A percentile compares a stretch with the other conserved stretches of the same genome.
These are phyloP conservation scores for Mucor plumbeus DNA, from an alignment of 371 early-diverging fungal species.

Conservation along the genomic window DNA sequence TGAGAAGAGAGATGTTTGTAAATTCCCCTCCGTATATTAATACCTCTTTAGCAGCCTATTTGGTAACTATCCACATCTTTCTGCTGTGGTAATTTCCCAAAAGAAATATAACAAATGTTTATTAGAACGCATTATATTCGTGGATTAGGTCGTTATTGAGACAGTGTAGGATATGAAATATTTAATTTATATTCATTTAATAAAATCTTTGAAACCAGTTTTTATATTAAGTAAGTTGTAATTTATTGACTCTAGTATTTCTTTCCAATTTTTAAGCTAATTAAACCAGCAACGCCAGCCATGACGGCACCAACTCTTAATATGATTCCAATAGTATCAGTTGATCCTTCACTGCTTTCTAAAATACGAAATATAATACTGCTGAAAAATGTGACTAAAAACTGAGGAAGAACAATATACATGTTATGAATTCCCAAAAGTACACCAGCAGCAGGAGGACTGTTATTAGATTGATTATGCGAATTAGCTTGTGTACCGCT, in stretches of 20 bases:
- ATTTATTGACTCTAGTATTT: background rate
- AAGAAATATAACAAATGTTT: no score
- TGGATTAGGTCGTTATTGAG: no score
- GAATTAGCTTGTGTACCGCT: background rate
- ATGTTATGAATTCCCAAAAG: constrained; percentile 94
- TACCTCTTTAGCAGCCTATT: no score
- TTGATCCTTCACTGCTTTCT: constrained; percentile 48
- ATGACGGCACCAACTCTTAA: constrained; percentile 66
- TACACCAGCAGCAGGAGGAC: constrained; percentile 70
- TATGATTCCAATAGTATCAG: constrained; percentile 66
- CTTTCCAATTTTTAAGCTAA: constrained; percentile 39
- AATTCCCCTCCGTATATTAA: no score
- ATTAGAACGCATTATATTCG: no score
- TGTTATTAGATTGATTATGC: background rate
- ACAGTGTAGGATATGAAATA: no score
- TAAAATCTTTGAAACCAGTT: no score
- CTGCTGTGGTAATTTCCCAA: no score
- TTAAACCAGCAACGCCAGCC: constrained; percentile 64
- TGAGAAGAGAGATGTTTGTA: no score
- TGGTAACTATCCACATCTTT: no score
- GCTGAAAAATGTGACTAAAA: constrained; percentile 77
- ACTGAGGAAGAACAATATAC: constrained; percentile 93
- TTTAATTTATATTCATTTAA: no score
- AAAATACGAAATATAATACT: constrained; percentile 76
- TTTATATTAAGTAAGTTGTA: background rate